Conservation (phyloP, 2,329 filamentous ascomycete species). For the Kalmusia sp. region DNA sequence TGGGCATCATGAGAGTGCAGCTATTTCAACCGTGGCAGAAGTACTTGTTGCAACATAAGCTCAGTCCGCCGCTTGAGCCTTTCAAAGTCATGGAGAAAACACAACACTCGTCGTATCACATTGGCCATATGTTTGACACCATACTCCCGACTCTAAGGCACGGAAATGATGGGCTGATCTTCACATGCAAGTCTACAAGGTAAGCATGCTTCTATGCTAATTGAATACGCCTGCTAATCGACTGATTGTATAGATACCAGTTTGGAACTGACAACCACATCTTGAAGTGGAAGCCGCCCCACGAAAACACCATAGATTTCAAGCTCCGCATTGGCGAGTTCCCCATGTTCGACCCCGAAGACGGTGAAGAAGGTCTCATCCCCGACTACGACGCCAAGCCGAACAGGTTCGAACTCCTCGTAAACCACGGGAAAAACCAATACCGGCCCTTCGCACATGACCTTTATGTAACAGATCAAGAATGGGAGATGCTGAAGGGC, state of each 20-base stretch:
- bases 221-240: too few relatives aligned
- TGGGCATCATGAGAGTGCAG: constrained; percentile 83
- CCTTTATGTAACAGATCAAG: constrained; percentile 73
- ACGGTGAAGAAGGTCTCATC: constrained; percentile 70
- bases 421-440: constrained; percentile 68
- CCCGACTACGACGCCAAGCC: constrained; percentile 83
- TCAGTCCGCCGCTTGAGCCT: constrained; percentile 70
- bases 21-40: constrained; percentile 75
- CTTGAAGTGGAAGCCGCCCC: constrained; percentile 95
- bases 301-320: constrained; percentile 96
- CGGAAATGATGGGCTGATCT: constrained; percentile 96
- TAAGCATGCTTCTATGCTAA: neutral
- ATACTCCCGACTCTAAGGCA: constrained; percentile 85
- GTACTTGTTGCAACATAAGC: constrained; percentile 58
- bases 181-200: constrained; percentile 87
- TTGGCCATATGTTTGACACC: constrained; percentile 79
- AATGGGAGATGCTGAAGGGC: constrained; percentile 84
- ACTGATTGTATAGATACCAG: constrained; percentile 64
- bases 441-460: constrained; percentile 70
- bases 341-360: constrained; percentile 70
- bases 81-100: constrained; percentile 88
- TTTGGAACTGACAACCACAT: constrained; percentile 93
- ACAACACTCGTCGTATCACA: constrained; percentile 87
- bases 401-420: constrained; percentile 69
- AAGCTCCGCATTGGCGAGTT: constrained; percentile 77